Conservation (phyloP, 2,329 filamentous ascomycete genomes). For the Penicillium sp. region DNA sequence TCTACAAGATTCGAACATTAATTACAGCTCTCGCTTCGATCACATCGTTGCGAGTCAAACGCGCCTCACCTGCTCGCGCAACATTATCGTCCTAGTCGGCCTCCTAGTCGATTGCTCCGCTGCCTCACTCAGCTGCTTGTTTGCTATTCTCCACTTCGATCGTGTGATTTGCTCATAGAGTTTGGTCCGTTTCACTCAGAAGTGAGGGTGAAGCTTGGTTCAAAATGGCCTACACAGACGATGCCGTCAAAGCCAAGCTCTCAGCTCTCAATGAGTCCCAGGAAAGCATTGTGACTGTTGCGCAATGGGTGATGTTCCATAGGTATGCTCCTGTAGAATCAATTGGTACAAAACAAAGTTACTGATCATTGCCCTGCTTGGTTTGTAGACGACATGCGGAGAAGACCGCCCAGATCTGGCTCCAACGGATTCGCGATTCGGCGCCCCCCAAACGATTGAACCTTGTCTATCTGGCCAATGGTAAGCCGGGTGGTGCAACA, state of each 20-base stretch:
- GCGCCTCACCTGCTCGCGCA: too few relatives aligned
- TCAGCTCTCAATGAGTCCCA: constrained; percentile 95
- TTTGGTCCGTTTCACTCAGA: too few relatives aligned
- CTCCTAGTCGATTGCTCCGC: too few relatives aligned
- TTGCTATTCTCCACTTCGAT: too few relatives aligned
- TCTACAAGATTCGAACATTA: too few relatives aligned
- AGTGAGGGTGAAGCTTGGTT: neutral
- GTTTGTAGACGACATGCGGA: constrained; percentile 75
- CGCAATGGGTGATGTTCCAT: constrained; percentile 99
- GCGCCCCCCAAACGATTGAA: constrained; percentile 80
- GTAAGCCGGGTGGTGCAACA: constrained; percentile 42
- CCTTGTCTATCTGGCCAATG: constrained; percentile 90
- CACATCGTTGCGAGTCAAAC: too few relatives aligned
- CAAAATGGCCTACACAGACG: constrained; percentile 87
- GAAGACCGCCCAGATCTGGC: constrained; percentile 84
- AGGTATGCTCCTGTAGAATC: constrained; percentile 52
- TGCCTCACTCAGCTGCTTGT: too few relatives aligned
- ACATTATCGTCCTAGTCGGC: too few relatives aligned
- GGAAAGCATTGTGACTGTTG: constrained; percentile 91
- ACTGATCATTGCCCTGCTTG: constrained; percentile 11
- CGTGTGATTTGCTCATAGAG: too few relatives aligned
- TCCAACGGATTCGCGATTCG: constrained; percentile 82
- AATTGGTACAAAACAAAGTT: constrained; percentile 9
- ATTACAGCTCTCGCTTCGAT: too few relatives aligned
- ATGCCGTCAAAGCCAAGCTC: constrained; percentile 89